Evolutionary conservation across 2,329 filamentous ascomycete species (phyloP).

Genomic region (Escovopsis sp.): DNA sequence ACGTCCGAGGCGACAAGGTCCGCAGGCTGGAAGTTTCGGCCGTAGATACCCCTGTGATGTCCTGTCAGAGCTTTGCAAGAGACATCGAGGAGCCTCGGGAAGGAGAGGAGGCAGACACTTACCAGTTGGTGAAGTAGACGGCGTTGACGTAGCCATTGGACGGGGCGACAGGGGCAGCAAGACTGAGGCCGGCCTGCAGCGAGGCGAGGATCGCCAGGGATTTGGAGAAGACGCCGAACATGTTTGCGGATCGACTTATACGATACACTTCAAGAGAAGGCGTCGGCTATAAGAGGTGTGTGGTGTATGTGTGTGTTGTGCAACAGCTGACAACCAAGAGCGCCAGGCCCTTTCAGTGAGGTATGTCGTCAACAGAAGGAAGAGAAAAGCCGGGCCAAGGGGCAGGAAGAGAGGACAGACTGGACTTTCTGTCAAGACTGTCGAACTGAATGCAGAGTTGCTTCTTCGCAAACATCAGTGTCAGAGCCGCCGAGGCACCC

Average conservation of each 20-base stretch:
- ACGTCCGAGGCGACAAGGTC: constrained; percentile 55
- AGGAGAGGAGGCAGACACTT: constrained; percentile 7
- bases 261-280: not conserved
- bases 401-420: not conserved
- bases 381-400: constrained; percentile 1
- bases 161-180: constrained; percentile 11
- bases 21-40: constrained; percentile 55
- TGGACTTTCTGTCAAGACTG: not conserved
- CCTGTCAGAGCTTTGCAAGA: not conserved
- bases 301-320: not conserved
- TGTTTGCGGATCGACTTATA: not conserved
- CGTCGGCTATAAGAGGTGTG: too few species aligned
- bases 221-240: constrained; percentile 10
- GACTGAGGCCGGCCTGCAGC: constrained; percentile 11
- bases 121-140: constrained; percentile 37
- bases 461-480: not conserved
- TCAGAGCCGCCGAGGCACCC: not conserved
- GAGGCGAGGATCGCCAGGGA: constrained; percentile 14
- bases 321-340: not conserved
- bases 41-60: constrained; percentile 52
- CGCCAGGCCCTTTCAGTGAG: not conserved
- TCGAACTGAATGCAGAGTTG: not conserved
- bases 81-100: not conserved
- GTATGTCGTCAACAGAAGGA: not conserved
- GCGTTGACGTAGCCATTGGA: constrained; percentile 19